A percentile compares a stretch with the other conserved stretches of the same genome.
Evolutionary conservation across 2,329 filamentous ascomycete species (phyloP).

Genomic region (Neocatenulostroma microsporum): DNA sequence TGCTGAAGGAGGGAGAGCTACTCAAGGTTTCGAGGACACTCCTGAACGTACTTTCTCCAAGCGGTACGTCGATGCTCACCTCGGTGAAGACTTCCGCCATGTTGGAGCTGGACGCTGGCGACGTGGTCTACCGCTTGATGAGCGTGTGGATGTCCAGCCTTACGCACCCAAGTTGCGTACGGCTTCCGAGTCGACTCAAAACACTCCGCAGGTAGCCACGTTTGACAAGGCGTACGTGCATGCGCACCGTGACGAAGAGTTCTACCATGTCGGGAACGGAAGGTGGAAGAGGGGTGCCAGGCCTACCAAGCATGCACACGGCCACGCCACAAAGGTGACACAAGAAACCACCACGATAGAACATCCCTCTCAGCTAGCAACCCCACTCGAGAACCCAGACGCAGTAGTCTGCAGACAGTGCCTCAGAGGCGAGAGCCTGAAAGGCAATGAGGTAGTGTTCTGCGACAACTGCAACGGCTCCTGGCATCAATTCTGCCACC

Average conservation of each 20-base stretch:
- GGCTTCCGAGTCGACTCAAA: not conserved
- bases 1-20: too few relatives aligned
- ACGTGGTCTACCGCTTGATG: not conserved
- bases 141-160: not conserved
- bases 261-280: slow-evolving; percentile 8
- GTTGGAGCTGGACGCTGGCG: not conserved
- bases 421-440: too few relatives aligned
- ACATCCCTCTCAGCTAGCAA: too few relatives aligned
- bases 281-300: slow-evolving; percentile 10
- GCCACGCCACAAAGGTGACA: slow-evolving; percentile 7
- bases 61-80: slow-evolving; percentile 4
- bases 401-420: too few relatives aligned
- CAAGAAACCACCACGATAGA: too few relatives aligned
- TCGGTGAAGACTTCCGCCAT: slow-evolving; percentile 2
- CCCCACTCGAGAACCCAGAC: too few relatives aligned
- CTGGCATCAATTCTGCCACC: too few relatives aligned
- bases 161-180: not conserved
- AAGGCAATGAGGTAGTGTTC: too few relatives aligned
- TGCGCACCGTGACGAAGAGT: slow-evolving; percentile 8
- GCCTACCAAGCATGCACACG: slow-evolving; percentile 5
- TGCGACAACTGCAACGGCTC: too few relatives aligned
- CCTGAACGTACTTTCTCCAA: slow-evolving; percentile 1
- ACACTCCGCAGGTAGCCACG: not conserved
- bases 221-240: slow-evolving; percentile 7
- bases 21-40: too few relatives aligned